Evolutionary conservation across 106 monocot species (phyloP).

Genomic region (Dendrobium nobile): DNA sequence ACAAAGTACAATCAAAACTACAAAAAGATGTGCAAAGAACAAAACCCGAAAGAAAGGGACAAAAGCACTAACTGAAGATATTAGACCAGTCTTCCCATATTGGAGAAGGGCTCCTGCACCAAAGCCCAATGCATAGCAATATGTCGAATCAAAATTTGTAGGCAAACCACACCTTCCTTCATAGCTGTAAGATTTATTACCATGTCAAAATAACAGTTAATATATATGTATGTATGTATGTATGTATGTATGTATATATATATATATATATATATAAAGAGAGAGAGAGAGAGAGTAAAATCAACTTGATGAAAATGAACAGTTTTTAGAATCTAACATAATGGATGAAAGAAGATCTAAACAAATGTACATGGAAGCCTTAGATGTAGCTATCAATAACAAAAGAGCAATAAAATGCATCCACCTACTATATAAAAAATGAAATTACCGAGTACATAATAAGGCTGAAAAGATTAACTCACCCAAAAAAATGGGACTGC

Average conservation of each 20-base stretch:
- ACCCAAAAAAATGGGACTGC: slow-evolving; percentile 94
- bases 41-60: slow-evolving; percentile 11
- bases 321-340: not conserved
- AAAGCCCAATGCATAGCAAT: slow-evolving; percentile 94
- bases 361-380: not conserved
- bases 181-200: slow-evolving; percentile 40
- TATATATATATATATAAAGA: not conserved
- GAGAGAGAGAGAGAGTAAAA: not conserved
- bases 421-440: not conserved
- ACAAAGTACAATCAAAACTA: not conserved
- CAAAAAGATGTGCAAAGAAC: not conserved
- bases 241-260: not conserved
- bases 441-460: not conserved
- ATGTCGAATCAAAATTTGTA: slow-evolving; percentile 90
- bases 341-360: not conserved
- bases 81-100: slow-evolving; percentile 84
- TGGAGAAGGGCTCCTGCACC: slow-evolving; percentile 84
- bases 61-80: slow-evolving; percentile 66
- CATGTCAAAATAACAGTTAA: slow-evolving; percentile 4
- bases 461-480: slow-evolving; percentile 2
- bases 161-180: slow-evolving; percentile 98
- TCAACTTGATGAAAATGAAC: not conserved
- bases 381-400: not conserved
- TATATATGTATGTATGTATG: not conserved
- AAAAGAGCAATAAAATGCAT: not conserved